These are phyloP conservation scores for Boehmeria nivea DNA, from an alignment of 306 rosid genomes.

Conservation along the genomic window DNA sequence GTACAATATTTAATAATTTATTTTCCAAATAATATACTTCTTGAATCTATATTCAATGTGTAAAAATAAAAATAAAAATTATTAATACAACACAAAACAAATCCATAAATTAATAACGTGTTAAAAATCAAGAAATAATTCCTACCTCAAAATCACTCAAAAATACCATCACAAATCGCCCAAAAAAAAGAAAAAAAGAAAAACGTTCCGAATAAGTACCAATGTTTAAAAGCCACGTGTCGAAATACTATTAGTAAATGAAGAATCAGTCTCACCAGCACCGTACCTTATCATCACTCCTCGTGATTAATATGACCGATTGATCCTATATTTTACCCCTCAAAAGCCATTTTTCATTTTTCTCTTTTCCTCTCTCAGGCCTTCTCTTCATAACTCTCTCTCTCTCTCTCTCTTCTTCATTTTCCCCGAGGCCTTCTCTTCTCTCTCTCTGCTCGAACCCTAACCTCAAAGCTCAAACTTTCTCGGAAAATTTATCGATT, in stretches of 20 bases:
- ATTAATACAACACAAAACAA: too few relatives aligned
- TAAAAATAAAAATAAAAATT: too few relatives aligned
- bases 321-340: background rate
- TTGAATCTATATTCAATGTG: too few relatives aligned
- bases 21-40: too few relatives aligned
- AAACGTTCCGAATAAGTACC: too few relatives aligned
- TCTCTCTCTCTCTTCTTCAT: background rate
- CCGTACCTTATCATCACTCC: slow-evolving; percentile 1
- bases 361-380: slow-evolving; percentile 30
- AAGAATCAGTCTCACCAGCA: background rate
- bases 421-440: slow-evolving; percentile 23
- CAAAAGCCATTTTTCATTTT: background rate
- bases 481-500: slow-evolving; percentile 17
- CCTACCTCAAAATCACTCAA: too few relatives aligned
- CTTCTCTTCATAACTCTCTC: slow-evolving; percentile 16
- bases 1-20: too few relatives aligned
- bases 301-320: background rate
- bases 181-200: too few relatives aligned
- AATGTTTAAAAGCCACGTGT: too few relatives aligned
- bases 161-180: too few relatives aligned
- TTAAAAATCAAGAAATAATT: too few relatives aligned
- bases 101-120: too few relatives aligned
- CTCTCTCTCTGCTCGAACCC: slow-evolving; percentile 47
- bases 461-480: slow-evolving; percentile 34
- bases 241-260: background rate